These are phyloP conservation scores for Takashimella tepidaria DNA, from an alignment of 1,284 basidiomycete species.

Conservation along the genomic window DNA sequence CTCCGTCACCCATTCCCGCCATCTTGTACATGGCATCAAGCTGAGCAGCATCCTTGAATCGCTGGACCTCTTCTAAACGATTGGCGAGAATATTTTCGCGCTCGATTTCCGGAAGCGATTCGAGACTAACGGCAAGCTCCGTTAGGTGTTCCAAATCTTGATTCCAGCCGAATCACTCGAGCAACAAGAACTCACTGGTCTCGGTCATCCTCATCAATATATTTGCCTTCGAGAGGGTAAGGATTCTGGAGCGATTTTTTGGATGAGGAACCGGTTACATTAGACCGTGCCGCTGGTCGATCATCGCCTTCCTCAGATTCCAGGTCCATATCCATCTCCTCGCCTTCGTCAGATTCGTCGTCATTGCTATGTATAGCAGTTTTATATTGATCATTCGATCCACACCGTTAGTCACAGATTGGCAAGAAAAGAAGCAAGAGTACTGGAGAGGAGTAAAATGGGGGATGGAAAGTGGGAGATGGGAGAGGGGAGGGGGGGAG, in stretches of 20 bases:
- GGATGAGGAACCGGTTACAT: background rate
- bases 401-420: slow-evolving; percentile 5
- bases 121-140: slow-evolving; percentile 61
- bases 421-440: background rate
- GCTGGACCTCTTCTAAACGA: slow-evolving; percentile 74
- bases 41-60: slow-evolving; percentile 65
- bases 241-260: slow-evolving; percentile 52
- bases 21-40: slow-evolving; percentile 66
- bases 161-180: slow-evolving; percentile 10
- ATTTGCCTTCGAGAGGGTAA: slow-evolving; percentile 87
- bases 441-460: too few relatives aligned
- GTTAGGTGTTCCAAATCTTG: too few relatives aligned
- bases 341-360: slow-evolving; percentile 23
- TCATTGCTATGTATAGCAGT: slow-evolving; percentile 9
- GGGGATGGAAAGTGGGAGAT: too few relatives aligned
- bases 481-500: background rate
- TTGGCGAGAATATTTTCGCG: slow-evolving; percentile 77
- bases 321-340: slow-evolving; percentile 36
- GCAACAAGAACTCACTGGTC: slow-evolving; percentile 56
- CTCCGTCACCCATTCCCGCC: slow-evolving; percentile 48
- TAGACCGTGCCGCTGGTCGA: slow-evolving; percentile 7
- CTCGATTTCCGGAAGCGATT: slow-evolving; percentile 76
- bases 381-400: slow-evolving; percentile 8
- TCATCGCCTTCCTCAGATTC: slow-evolving; percentile 40
- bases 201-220: slow-evolving; percentile 74